Conservation (phyloP, 768 basidiomycete genomes). For the Kockovaella imperatae region DNA sequence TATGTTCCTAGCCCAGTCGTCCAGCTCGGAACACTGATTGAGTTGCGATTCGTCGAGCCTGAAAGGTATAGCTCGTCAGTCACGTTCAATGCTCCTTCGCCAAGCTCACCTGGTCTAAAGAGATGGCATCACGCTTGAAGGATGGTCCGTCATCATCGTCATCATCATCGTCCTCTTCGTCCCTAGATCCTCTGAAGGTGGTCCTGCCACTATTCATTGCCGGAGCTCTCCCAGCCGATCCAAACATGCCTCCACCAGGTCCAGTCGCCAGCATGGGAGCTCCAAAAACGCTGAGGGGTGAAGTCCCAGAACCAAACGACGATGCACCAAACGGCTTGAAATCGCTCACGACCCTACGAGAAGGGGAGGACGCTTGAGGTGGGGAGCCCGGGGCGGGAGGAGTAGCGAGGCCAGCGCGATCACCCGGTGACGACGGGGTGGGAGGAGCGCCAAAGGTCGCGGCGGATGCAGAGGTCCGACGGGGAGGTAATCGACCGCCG, state of each 20-base stretch:
- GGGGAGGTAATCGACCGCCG: conserved; percentile 51
- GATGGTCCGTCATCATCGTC: conserved; percentile 51
- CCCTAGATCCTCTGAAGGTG: conserved; percentile 44
- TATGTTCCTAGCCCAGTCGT: conserved; percentile 12
- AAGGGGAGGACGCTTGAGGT: conserved; percentile 31
- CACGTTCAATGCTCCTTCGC: not conserved
- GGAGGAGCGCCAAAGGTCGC: conserved; percentile 47
- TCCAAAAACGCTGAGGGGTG: conserved; percentile 75
- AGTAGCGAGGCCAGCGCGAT: conserved; percentile 5
- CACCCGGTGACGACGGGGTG: conserved; percentile 45
- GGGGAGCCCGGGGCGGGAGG: conserved; percentile 8
- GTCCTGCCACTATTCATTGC: conserved; percentile 50
- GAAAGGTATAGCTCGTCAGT: not conserved
- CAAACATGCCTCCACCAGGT: conserved; percentile 37
- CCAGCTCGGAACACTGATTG: conserved; percentile 34
- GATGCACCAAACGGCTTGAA: conserved; percentile 49
- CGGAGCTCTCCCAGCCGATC: conserved; percentile 23
- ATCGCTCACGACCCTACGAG: conserved; percentile 79
- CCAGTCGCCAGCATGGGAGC: conserved; percentile 48
- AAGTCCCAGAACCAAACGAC: conserved; percentile 47
- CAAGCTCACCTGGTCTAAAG: conserved; percentile 80
- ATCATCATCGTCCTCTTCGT: conserved; percentile 56
- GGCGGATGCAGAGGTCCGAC: conserved; percentile 36
- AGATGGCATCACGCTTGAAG: conserved; percentile 62
- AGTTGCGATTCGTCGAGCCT: conserved; percentile 45